A percentile compares a stretch with the other conserved stretches of the same genome.
Evolutionary conservation across 2,329 filamentous ascomycete species (phyloP).

Genomic region (Penicillium sp.): DNA sequence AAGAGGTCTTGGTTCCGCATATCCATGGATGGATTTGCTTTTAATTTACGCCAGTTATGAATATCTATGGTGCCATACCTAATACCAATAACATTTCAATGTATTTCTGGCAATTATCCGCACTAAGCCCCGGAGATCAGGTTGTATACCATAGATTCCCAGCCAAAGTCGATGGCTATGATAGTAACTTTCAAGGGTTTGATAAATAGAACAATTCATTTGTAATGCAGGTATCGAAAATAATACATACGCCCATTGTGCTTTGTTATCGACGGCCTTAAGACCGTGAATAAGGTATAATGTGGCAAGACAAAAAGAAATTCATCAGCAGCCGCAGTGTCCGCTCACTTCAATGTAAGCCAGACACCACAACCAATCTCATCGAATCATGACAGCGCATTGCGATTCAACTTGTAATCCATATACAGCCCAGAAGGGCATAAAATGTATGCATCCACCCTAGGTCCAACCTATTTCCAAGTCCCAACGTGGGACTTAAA

Average conservation of each 20-base stretch:
- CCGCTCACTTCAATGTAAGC: neutral
- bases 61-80: neutral
- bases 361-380: neutral
- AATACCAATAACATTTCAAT: neutral
- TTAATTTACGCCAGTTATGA: slow-evolving; percentile 1
- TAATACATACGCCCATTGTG: slow-evolving; percentile 1
- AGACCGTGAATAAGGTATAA: neutral
- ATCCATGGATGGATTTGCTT: neutral
- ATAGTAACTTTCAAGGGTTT: neutral
- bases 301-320: slow-evolving; percentile 3
- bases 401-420: neutral
- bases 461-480: neutral
- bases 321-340: slow-evolving; percentile 10
- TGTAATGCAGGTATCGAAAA: neutral
- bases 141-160: too few species aligned
- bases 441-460: neutral
- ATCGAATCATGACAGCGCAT: slow-evolving; percentile 8
- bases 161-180: neutral
- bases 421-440: neutral
- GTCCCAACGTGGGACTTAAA: neutral
- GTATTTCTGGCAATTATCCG: too few species aligned
- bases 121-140: too few species aligned
- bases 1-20: neutral
- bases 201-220: neutral
- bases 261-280: neutral